Percentiles rank a stretch among this genome's conserved stretches.
phyloP scores from a whole-genome alignment of 495 filamentous ascomycete genomes.

The Lophiotrema nucula region DNA sequence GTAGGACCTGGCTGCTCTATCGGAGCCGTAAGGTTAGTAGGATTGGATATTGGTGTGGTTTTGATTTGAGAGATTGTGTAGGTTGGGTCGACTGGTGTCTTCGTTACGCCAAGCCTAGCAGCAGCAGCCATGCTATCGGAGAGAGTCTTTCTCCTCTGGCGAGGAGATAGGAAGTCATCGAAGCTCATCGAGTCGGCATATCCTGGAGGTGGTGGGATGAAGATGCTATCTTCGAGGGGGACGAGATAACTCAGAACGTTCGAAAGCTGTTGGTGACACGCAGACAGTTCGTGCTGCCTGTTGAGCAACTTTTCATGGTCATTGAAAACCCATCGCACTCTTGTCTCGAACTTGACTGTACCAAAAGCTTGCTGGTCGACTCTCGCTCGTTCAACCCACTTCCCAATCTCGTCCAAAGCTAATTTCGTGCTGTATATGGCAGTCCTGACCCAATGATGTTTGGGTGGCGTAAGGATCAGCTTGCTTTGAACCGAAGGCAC shows the following conservation, averaged over 20 bases:
- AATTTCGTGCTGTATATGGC: constrained; percentile 10
- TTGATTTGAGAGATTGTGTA: no score
- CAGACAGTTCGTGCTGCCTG: constrained; percentile 10
- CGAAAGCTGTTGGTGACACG: constrained; percentile 24
- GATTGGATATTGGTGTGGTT: no score
- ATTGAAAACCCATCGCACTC: constrained; percentile 19
- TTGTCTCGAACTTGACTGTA: constrained; percentile 11
- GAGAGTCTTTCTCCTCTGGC: constrained; percentile 4
- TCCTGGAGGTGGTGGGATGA: background rate
- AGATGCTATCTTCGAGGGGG: constrained; percentile 8
- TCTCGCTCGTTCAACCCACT: constrained; percentile 18
- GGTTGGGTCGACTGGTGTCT: no score
- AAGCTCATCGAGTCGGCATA: constrained; percentile 6
- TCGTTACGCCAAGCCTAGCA: no score
- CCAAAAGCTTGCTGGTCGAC: constrained; percentile 15
- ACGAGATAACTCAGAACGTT: constrained; percentile 14
- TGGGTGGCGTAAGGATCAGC: constrained; percentile 6
- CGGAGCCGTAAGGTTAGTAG: no score
- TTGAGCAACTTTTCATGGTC: constrained; percentile 25
- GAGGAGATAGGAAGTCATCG: constrained; percentile 8
- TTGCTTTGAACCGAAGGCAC: constrained; percentile 1
- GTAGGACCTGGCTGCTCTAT: no score
- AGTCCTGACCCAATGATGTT: constrained; percentile 16
- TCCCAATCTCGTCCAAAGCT: constrained; percentile 21
- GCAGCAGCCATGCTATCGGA: no score